These are phyloP conservation scores for Pisolithus marmoratus DNA, from an alignment of 768 basidiomycete species.

Conservation along the genomic window DNA sequence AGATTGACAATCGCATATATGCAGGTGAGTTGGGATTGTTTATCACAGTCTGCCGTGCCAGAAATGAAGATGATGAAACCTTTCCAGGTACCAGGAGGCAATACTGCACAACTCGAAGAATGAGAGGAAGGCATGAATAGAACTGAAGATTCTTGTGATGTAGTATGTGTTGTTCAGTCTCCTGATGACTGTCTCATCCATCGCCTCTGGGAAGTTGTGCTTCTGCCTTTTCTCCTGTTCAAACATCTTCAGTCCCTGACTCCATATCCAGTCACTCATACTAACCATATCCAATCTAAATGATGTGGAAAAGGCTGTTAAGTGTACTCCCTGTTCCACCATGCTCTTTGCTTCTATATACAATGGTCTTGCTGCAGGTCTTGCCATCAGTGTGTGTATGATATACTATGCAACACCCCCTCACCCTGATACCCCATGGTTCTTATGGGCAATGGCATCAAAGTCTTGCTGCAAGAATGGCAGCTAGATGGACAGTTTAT, in stretches of 20 bases:
- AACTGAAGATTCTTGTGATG: too few relatives aligned
- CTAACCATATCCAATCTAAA: constrained; percentile 32
- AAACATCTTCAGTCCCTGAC: constrained; percentile 12
- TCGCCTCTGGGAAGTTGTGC: constrained; percentile 39
- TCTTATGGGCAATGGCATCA: constrained; percentile 61
- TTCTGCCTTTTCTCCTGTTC: constrained; percentile 1
- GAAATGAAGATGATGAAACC: too few relatives aligned
- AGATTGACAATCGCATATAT: too few relatives aligned
- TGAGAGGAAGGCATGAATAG: too few relatives aligned
- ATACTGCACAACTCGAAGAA: too few relatives aligned
- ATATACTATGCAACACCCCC: not conserved
- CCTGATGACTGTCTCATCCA: constrained; percentile 50
- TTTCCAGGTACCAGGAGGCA: too few relatives aligned
- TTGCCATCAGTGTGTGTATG: constrained; percentile 13
- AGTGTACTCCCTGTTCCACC: constrained; percentile 11
- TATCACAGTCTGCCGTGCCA: too few relatives aligned
- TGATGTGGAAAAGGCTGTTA: constrained; percentile 16
- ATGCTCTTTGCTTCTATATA: constrained; percentile 22
- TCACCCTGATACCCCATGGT: constrained; percentile 29
- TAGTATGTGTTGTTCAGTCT: too few relatives aligned
- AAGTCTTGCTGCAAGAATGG: constrained; percentile 51
- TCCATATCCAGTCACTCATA: constrained; percentile 36
- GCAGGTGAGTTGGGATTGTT: too few relatives aligned
- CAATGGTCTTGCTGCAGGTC: constrained; percentile 25
- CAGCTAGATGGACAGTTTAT: constrained; percentile 39